Evolutionary conservation across 1,139 yeast genomes (phyloP).

Genomic region (Saccharomyces hybrid): DNA sequence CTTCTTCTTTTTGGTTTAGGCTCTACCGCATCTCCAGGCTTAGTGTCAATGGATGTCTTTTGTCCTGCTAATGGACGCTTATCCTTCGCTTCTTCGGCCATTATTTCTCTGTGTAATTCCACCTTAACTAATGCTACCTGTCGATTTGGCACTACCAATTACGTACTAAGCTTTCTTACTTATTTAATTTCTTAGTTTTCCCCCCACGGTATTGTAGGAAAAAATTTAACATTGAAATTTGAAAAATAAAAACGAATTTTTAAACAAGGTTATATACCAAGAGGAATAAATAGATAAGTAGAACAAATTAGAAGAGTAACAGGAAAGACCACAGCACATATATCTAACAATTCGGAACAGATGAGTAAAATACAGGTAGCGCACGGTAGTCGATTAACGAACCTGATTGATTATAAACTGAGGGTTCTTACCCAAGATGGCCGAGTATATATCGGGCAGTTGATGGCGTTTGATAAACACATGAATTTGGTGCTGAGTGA

Average conservation of each 20-base stretch:
- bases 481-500: slow-evolving; percentile 83
- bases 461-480: slow-evolving; percentile 82
- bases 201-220: neutral
- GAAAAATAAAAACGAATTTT: neutral
- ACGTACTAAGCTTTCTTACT: neutral
- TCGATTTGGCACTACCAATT: slow-evolving; percentile 1
- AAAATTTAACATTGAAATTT: neutral
- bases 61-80: slow-evolving; percentile 12
- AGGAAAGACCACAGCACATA: neutral
- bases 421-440: slow-evolving; percentile 69
- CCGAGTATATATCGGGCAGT: slow-evolving; percentile 67
- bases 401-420: slow-evolving; percentile 65
- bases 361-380: slow-evolving; percentile 19
- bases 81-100: slow-evolving; percentile 12
- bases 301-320: neutral
- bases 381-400: slow-evolving; percentile 42
- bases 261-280: neutral
- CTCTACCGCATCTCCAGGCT: slow-evolving; percentile 12
- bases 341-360: neutral
- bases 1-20: slow-evolving; percentile 32
- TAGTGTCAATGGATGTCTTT: slow-evolving; percentile 10
- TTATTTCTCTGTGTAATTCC: neutral
- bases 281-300: neutral
- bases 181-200: neutral
- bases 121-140: too few relatives aligned